phyloP scores from a whole-genome alignment of 2,329 filamentous ascomycete species.

The Acephala macrosclerotiorum region DNA sequence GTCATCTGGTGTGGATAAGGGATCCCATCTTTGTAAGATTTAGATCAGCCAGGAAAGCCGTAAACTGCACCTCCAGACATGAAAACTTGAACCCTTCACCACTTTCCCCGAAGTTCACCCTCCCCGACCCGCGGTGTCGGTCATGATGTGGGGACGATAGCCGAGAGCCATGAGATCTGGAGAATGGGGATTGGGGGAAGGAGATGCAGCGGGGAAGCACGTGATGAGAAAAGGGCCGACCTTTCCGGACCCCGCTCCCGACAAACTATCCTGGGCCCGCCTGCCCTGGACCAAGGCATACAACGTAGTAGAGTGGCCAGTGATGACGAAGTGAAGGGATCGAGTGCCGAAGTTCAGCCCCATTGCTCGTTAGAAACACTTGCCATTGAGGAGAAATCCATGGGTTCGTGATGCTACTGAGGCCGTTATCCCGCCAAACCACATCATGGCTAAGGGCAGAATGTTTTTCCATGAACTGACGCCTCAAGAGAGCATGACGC shows the following conservation, averaged over 20 bases:
- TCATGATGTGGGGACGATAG: neutral
- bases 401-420: neutral
- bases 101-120: neutral
- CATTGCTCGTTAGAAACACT: neutral
- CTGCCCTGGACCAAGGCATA: too few species aligned
- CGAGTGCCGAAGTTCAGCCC: neutral
- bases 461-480: neutral
- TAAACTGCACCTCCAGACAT: neutral
- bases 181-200: neutral
- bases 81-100: neutral
- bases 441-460: neutral
- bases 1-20: neutral
- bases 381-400: neutral
- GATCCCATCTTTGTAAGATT: neutral
- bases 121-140: neutral
- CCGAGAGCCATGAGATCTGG: neutral
- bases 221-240: neutral
- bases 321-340: neutral
- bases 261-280: neutral
- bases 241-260: neutral
- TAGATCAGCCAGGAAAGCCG: neutral
- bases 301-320: too few species aligned
- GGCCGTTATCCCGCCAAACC: neutral
- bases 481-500: neutral
- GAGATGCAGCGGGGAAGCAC: neutral